These are phyloP conservation scores for Phytomonas francai DNA, from an alignment of 208 protist genomes.

Conservation along the genomic window DNA sequence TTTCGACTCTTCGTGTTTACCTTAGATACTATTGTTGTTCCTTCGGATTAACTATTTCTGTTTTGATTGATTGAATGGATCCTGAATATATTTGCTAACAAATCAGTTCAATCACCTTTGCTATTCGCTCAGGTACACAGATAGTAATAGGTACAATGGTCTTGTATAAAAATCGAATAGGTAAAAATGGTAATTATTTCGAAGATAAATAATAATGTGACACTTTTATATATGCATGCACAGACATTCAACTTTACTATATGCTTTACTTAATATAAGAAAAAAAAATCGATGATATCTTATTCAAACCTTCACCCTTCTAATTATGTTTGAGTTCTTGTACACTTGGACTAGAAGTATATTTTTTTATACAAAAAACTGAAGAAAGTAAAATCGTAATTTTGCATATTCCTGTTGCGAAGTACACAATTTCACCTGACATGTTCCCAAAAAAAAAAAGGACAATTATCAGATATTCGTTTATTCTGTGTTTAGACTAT, in stretches of 20 bases:
- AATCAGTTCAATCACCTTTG: neutral
- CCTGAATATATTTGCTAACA: neutral
- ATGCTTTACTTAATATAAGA: neutral
- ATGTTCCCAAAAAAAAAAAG: neutral
- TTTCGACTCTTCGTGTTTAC: neutral
- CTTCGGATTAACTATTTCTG: neutral
- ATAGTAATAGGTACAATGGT: neutral
- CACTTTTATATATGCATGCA: neutral
- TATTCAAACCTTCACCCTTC: neutral
- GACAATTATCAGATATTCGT: neutral
- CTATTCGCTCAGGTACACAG: neutral
- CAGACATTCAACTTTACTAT: neutral
- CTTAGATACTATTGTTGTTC: neutral
- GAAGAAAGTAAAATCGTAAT: neutral
- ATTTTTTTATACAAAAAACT: neutral
- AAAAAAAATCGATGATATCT: neutral
- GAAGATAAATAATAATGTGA: conserved; percentile 3
- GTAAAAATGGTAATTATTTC: conserved; percentile 3
- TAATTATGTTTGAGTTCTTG: conserved; percentile 1
- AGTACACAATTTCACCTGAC: neutral
- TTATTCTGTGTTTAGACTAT: conserved; percentile 1
- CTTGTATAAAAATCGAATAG: conserved; percentile 4
- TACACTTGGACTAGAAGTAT: conserved; percentile 2
- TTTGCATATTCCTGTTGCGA: neutral
- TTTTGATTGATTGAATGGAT: neutral